Percentiles rank a stretch among this genome's conserved stretches.
phyloP scores from a whole-genome alignment of 2,329 filamentous ascomycete genomes.

The Fusarium denticulatum region DNA sequence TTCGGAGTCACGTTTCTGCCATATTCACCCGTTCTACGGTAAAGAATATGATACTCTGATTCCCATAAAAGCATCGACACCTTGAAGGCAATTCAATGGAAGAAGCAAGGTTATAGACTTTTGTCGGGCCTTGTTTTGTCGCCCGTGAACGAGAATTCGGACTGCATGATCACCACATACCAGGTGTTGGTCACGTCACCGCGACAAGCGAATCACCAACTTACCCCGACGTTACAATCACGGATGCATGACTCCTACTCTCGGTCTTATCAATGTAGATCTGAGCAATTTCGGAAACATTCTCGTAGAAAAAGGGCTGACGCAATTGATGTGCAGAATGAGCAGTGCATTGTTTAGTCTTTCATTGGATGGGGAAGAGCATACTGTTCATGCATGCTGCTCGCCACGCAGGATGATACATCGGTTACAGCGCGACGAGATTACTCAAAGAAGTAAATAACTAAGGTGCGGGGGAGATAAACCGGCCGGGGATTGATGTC shows the following conservation, averaged over 20 bases:
- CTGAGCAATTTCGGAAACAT: background rate
- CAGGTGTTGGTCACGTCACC: slow-evolving; percentile 28
- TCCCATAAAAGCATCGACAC: too few species aligned
- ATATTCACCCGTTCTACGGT: too few species aligned
- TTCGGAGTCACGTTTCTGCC: accelerated
- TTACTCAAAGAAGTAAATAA: background rate
- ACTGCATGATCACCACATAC: slow-evolving; percentile 21
- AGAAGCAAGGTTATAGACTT: accelerated
- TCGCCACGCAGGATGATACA: background rate
- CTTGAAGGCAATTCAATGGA: too few species aligned
- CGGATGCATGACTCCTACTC: background rate
- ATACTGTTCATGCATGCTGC: background rate
- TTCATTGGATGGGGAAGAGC: background rate
- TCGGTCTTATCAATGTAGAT: background rate
- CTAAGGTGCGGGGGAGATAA: too few species aligned
- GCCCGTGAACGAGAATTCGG: accelerated
- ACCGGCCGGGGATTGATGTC: accelerated
- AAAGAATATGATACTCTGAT: too few species aligned
- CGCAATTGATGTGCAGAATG: slow-evolving; percentile 21
- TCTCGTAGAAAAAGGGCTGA: too few species aligned
- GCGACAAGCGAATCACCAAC: background rate
- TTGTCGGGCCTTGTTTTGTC: background rate
- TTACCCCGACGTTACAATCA: background rate
- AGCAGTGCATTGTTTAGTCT: background rate
- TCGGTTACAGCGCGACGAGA: background rate